Conservation (phyloP, 169 alveolate genomes). For the Eimeria tenella region DNA sequence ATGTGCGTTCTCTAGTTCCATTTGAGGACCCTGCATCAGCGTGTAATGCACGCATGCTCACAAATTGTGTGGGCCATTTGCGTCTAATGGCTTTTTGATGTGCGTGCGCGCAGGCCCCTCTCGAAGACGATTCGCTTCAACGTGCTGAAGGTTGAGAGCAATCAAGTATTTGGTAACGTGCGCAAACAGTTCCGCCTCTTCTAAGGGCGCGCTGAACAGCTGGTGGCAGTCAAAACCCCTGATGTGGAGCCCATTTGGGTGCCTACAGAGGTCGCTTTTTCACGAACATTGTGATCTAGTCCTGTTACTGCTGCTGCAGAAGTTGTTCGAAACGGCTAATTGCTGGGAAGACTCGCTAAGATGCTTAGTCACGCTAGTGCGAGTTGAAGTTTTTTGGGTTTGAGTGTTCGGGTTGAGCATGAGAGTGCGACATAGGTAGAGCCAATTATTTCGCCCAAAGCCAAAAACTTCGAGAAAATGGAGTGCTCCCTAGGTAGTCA, state of each 20-base stretch:
- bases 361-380: no score
- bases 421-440: no score
- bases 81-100: no score
- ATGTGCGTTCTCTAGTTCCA: not conserved
- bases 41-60: not conserved
- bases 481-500: no score
- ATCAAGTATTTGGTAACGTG: conserved; percentile 98
- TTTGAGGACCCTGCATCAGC: not conserved
- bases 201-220: conserved; percentile 83
- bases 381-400: no score
- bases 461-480: no score
- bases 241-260: conserved; percentile 32
- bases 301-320: not conserved
- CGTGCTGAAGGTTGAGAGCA: conserved; percentile 98
- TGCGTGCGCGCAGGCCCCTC: conserved; percentile 94
- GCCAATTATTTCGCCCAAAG: no score
- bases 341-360: no score
- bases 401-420: no score
- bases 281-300: not conserved
- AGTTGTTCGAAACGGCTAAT: no score
- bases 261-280: not conserved
- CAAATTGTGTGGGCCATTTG: no score
- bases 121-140: conserved; percentile 99
- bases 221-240: not conserved
- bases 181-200: conserved; percentile 98